Conservation (phyloP, 768 basidiomycete species). For the Tylopilus felleus region DNA sequence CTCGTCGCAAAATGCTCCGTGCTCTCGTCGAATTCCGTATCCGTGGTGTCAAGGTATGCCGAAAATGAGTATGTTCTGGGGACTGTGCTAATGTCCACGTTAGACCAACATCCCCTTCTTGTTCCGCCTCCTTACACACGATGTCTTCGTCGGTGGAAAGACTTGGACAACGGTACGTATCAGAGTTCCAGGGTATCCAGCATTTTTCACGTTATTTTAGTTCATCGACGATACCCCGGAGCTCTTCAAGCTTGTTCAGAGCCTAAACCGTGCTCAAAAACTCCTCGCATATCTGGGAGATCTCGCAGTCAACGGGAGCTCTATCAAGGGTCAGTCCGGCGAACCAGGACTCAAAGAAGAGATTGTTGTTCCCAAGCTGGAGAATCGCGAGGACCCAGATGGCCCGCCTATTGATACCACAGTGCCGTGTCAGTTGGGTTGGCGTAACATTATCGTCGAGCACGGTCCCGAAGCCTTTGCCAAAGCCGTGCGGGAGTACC, state of each 20-base stretch:
- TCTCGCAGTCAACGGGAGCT: slow-evolving; percentile 95
- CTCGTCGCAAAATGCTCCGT: slow-evolving; percentile 97
- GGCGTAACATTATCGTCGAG: slow-evolving; percentile 99
- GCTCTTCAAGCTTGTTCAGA: slow-evolving; percentile 96
- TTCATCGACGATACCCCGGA: slow-evolving; percentile 99
- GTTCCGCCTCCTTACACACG: slow-evolving; percentile 95
- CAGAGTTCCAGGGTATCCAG: neutral
- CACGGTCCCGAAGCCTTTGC: slow-evolving; percentile 98
- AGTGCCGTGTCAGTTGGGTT: slow-evolving; percentile 82
- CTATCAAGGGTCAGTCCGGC: slow-evolving; percentile 93
- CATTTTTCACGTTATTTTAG: slow-evolving; percentile 36
- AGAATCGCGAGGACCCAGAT: slow-evolving; percentile 73
- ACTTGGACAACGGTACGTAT: slow-evolving; percentile 90
- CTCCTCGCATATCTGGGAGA: slow-evolving; percentile 96
- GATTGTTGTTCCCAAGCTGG: slow-evolving; percentile 75
- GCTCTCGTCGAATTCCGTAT: slow-evolving; percentile 99
- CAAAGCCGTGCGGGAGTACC: slow-evolving; percentile 94
- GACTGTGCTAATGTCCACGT: neutral
- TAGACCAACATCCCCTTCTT: slow-evolving; percentile 99
- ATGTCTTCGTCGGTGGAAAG: slow-evolving; percentile 92
- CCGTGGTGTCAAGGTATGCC: slow-evolving; percentile 86
- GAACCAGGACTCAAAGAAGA: slow-evolving; percentile 94
- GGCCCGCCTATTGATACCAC: slow-evolving; percentile 74
- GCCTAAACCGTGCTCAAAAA: slow-evolving; percentile 98
- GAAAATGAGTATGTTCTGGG: neutral